phyloP scores from a whole-genome alignment of 1,284 basidiomycete species.

The Dichomitus squalens region DNA sequence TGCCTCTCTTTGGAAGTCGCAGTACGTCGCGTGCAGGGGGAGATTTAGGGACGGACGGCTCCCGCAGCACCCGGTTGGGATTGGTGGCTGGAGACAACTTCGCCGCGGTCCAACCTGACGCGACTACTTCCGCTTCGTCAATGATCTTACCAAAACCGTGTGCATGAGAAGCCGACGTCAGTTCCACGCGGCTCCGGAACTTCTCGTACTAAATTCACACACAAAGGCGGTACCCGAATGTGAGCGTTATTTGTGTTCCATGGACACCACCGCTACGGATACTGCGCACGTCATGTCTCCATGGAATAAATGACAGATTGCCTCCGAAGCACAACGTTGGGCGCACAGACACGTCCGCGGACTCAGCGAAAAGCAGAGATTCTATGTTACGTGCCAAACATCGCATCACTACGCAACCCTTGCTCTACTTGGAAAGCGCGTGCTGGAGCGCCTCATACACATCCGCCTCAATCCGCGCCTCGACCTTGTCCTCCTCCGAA shows the following conservation, averaged over 20 bases:
- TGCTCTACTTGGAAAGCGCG: conserved; percentile 67
- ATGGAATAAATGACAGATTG: no score
- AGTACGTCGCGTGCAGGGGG: background rate
- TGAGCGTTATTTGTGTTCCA: background rate
- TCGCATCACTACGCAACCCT: background rate
- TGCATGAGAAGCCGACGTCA: background rate
- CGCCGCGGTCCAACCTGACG: background rate
- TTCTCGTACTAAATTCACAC: background rate
- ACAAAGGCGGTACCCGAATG: background rate
- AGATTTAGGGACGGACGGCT: background rate
- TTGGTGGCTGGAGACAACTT: background rate
- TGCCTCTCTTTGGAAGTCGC: background rate
- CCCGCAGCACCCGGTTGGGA: no score
- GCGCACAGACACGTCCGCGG: background rate
- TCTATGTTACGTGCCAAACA: conserved; percentile 18
- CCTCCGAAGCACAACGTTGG: background rate
- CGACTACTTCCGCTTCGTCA: background rate
- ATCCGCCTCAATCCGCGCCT: conserved; percentile 94
- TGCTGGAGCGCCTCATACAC: conserved; percentile 96
- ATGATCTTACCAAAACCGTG: background rate
- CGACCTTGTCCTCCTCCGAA: conserved; percentile 91
- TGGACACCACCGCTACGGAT: background rate
- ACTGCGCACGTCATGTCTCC: no score
- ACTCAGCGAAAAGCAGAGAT: background rate
- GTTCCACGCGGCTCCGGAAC: background rate